Percentiles rank a stretch among this genome's conserved stretches.
These are phyloP conservation scores for Fragosphaeria purpurea DNA, from an alignment of 2,329 filamentous ascomycete species.

Conservation along the genomic window DNA sequence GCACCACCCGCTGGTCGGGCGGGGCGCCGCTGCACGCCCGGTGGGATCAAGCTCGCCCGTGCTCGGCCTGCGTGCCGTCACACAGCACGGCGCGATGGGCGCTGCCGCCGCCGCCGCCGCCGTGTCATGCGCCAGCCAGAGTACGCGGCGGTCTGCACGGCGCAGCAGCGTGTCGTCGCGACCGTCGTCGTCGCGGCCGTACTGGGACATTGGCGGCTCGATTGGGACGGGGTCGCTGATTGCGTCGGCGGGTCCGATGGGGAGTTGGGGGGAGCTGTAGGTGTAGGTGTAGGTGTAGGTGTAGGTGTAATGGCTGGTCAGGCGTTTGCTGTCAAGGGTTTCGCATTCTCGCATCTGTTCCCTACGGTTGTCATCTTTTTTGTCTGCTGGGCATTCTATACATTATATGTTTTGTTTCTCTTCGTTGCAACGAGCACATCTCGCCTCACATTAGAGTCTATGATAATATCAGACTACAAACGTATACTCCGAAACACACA, in stretches of 20 bases:
- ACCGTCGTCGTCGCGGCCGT: constrained; percentile 75
- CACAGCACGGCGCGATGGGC: constrained; percentile 22
- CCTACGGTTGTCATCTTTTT: background rate
- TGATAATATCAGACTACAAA: background rate
- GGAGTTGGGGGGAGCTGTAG: constrained; percentile 69
- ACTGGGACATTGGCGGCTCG: constrained; percentile 83
- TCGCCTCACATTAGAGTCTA: background rate
- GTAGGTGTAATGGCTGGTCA: background rate
- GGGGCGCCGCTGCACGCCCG: constrained; percentile 18
- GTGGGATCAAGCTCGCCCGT: constrained; percentile 32
- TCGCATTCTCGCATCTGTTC: background rate
- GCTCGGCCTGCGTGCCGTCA: constrained; percentile 32
- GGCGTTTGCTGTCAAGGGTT: background rate
- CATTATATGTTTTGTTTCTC: background rate
- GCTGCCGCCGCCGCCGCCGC: constrained; percentile 18
- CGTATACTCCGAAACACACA: no score
- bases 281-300: background rate
- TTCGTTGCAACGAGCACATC: background rate
- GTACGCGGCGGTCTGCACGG: constrained; percentile 62
- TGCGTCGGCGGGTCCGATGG: constrained; percentile 56
- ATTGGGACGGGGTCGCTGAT: constrained; percentile 66
- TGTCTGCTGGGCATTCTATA: background rate
- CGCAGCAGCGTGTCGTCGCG: constrained; percentile 62
- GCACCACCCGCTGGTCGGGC: constrained; percentile 75
- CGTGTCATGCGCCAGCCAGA: constrained; percentile 76